Conservation (phyloP, 2,329 filamentous ascomycete genomes). For the Xylaria polymorpha region DNA sequence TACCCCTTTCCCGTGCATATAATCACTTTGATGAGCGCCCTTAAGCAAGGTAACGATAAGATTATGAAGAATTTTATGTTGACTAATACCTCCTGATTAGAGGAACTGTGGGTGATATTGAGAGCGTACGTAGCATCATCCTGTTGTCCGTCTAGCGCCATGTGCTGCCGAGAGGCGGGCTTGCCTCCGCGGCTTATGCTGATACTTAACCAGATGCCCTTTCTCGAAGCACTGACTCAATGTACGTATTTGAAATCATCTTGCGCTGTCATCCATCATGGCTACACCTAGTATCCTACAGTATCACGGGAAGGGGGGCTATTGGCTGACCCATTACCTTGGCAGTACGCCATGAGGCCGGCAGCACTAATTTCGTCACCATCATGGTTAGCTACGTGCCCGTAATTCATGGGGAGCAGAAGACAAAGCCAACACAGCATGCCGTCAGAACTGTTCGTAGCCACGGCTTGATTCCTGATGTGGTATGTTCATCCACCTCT, state of each 20-base stretch:
- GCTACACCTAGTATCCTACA: too few relatives aligned
- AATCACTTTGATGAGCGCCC: too few relatives aligned
- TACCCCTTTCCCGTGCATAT: background rate
- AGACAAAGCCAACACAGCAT: slow-evolving; percentile 96
- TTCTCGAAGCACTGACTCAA: slow-evolving; percentile 87
- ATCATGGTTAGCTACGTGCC: slow-evolving; percentile 93
- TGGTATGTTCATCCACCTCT: slow-evolving; percentile 60
- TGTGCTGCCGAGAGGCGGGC: background rate
- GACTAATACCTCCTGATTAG: slow-evolving; percentile 19
- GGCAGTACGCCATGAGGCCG: slow-evolving; percentile 73
- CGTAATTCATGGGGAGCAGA: slow-evolving; percentile 76
- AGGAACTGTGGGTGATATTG: slow-evolving; percentile 45
- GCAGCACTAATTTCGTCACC: slow-evolving; percentile 84
- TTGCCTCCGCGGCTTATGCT: slow-evolving; percentile 56
- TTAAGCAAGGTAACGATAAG: background rate
- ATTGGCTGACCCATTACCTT: slow-evolving; percentile 4
- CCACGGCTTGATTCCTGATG: slow-evolving; percentile 77
- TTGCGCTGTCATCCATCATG: too few relatives aligned
- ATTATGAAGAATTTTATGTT: slow-evolving; percentile 6
- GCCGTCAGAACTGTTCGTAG: slow-evolving; percentile 87
- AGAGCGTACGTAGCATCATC: slow-evolving; percentile 36
- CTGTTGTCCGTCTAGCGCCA: background rate
- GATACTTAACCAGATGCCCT: slow-evolving; percentile 88
- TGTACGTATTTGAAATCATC: slow-evolving; percentile 40
- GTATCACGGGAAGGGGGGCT: background rate